Base-by-base conservation (phyloP, 2,329 filamentous ascomycete genomes). In the Blumeria graminis region DNA sequence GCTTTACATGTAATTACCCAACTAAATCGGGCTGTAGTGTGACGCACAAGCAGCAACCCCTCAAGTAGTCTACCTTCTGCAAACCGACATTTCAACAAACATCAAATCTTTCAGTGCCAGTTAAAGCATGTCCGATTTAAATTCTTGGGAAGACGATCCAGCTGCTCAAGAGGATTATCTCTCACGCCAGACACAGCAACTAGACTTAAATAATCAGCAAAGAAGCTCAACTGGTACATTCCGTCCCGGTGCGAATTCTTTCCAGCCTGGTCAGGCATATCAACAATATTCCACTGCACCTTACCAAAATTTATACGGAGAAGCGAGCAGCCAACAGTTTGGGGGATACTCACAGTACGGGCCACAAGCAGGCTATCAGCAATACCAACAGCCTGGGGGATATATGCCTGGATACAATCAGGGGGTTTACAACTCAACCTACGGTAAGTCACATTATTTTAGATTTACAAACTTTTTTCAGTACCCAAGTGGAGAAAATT, bases 91-190 rank as follows among this genome's bases (percentile, higher is more conserved):
- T 39, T 39, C 3, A 39, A 39, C 38, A 39, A 11, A 11, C 38
- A n/a, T n/a, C 38, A 39, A 11, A 39, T 11, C 38, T 11, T 39
- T n/a, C 3, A 39, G n/a, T 39, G 38, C 10, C 1, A 11, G n/a
- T 2, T 39, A 39, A 61, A 63, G 48, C 66, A 94, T 94, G 88
- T 84, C 89, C 64, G 81, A 89, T 69, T 84, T 87, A 65, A 88
- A 94, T 70, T 94, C 88, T 60, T 96, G 92, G 86, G 89, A 96
- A 72, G 87, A 94, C 66, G 86, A 89, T 66, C 81, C 82, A 65
- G 75, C 82, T 56, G 81, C 79, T 60, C 82, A 86, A 74, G 83
- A 89, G 65, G 83, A 77, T 61, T 70, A 86, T 64, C 79, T 94
- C 69, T 78, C 85, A 60, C 80, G 81, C 64, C 85, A 89, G 74